Evolutionary conservation across 1,284 basidiomycete species (phyloP).

Genomic region (Anthracocystis walkeri): DNA sequence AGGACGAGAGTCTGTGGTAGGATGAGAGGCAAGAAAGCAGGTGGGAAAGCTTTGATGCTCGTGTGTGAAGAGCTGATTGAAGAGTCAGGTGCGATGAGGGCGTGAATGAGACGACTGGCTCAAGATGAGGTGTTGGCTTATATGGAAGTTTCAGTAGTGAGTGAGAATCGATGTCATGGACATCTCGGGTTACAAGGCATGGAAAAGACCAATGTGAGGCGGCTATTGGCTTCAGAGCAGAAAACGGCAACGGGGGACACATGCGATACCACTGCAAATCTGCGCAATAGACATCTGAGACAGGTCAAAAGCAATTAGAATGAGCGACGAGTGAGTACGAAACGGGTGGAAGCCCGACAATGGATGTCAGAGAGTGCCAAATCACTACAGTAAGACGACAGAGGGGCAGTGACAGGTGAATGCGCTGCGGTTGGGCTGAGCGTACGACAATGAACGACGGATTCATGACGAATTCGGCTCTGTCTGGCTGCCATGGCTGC

Average conservation of each 20-base stretch:
- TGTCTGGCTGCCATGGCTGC: constrained; percentile 13
- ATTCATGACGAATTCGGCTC: neutral
- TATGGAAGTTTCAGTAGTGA: constrained; percentile 21
- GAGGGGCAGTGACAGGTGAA: neutral
- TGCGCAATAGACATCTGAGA: neutral
- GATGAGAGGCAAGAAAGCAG: neutral
- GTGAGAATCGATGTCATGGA: constrained; percentile 25
- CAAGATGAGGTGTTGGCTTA: constrained; percentile 12
- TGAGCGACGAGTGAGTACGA: neutral
- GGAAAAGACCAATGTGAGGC: neutral
- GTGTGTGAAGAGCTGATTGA: neutral
- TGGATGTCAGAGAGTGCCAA: neutral
- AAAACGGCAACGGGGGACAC: constrained; percentile 3
- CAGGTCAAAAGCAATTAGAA: too few species aligned
- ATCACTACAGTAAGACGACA: neutral
- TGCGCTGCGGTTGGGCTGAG: neutral
- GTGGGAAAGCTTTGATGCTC: too few species aligned
- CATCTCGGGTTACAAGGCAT: constrained; percentile 4
- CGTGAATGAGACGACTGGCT: too few species aligned
- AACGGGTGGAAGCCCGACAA: neutral
- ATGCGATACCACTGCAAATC: neutral
- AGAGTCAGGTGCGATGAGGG: neutral
- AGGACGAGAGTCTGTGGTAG: neutral
- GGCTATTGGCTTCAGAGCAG: constrained; percentile 17
- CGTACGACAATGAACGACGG: neutral